phyloP scores from a whole-genome alignment of 305 asterid genomes.

The Fraxinus albicans region DNA sequence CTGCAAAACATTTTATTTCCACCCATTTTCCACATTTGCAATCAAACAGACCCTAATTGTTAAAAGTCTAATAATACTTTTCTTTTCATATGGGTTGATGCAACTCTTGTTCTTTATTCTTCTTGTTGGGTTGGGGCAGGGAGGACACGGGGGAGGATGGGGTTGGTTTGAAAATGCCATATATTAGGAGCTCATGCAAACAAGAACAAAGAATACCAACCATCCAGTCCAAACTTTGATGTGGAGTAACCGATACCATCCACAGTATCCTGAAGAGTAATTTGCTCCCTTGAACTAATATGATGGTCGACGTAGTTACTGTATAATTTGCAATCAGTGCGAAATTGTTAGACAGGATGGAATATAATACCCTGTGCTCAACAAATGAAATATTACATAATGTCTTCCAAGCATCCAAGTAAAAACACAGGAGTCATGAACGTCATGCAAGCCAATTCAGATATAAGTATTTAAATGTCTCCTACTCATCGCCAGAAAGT shows the following conservation, averaged over 20 bases:
- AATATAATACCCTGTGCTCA: conserved; percentile 2
- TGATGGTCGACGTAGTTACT: conserved; percentile 94
- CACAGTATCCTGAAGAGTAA: conserved; percentile 93
- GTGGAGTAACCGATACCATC: conserved; percentile 86
- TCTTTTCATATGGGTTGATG: conserved; percentile 7
- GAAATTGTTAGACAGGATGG: conserved; percentile 15
- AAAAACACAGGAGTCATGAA: conserved; percentile 2
- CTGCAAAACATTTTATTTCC: too few species aligned
- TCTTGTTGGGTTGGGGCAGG: not conserved
- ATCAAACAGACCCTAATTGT: too few species aligned
- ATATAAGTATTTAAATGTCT: conserved; percentile 12
- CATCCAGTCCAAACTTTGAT: conserved; percentile 94
- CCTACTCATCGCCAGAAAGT: not conserved
- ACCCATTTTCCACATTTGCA: too few species aligned
- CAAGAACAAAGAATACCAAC: conserved; percentile 40
- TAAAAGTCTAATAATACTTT: not conserved
- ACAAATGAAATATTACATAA: conserved; percentile 5
- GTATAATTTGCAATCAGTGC: conserved; percentile 38
- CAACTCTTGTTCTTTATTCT: not conserved
- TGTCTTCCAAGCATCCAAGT: conserved; percentile 9
- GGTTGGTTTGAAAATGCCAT: not conserved
- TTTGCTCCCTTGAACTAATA: conserved; percentile 97
- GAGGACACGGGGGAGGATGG: not conserved
- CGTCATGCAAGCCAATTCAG: conserved; percentile 17
- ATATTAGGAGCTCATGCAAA: conserved; percentile 1